Conservation (phyloP, 2,329 filamentous ascomycete genomes). For the Ceratocystis huliohia region DNA sequence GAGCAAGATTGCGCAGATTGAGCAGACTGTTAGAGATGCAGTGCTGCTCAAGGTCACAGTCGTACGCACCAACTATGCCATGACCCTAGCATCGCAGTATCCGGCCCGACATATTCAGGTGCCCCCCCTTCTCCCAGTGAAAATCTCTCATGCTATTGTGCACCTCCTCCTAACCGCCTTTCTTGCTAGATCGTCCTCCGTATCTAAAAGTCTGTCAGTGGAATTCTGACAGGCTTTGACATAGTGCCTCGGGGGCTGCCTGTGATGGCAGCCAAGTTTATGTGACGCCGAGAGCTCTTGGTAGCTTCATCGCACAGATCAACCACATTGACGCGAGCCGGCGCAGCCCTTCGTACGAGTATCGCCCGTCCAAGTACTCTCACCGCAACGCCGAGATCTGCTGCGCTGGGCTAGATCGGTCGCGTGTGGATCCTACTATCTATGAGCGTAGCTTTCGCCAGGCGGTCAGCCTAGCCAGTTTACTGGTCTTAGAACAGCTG, state of each 20-base stretch:
- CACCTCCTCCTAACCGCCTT: conserved; percentile 16
- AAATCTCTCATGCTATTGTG: background rate
- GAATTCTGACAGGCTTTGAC: conserved; percentile 79
- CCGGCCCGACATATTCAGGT: conserved; percentile 66
- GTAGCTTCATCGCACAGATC: conserved; percentile 67
- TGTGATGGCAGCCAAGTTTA: conserved; percentile 74
- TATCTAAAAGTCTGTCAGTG: conserved; percentile 70
- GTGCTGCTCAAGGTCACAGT: conserved; percentile 74
- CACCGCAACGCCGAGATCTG: conserved; percentile 75
- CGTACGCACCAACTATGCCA: conserved; percentile 72
- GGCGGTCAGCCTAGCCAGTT: conserved; percentile 62
- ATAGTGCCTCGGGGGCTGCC: conserved; percentile 68
- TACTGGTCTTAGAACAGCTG: conserved; percentile 67
- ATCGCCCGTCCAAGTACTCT: conserved; percentile 72
- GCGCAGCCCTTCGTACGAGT: conserved; percentile 77
- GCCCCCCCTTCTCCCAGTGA: background rate
- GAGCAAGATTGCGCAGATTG: conserved; percentile 75
- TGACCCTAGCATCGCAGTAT: conserved; percentile 76
- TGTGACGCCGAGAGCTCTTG: conserved; percentile 61
- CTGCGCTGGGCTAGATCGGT: conserved; percentile 62
- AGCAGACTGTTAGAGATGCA: conserved; percentile 59
- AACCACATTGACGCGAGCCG: conserved; percentile 70
- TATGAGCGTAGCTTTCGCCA: conserved; percentile 69
- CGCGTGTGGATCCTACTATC: conserved; percentile 71
- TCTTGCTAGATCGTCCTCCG: conserved; percentile 58